These are phyloP conservation scores for Talaromyces verruculosus DNA, from an alignment of 2,329 filamentous ascomycete species.

Conservation along the genomic window DNA sequence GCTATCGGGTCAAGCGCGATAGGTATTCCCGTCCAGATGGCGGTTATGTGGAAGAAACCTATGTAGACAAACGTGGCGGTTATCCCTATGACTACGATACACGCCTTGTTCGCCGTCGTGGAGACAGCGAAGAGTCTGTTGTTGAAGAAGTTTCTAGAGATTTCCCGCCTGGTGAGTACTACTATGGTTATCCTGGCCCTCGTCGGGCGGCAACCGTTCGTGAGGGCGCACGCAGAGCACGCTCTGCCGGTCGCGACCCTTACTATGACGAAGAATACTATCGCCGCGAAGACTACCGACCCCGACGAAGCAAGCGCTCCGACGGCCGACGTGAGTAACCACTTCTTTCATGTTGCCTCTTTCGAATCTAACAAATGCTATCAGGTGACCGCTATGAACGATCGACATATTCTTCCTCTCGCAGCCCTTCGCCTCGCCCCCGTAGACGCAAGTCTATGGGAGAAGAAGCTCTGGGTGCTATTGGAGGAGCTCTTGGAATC, in stretches of 20 bases:
- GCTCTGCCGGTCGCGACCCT: slow-evolving; percentile 36
- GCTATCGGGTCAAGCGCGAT: slow-evolving; percentile 32
- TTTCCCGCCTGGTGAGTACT: slow-evolving; percentile 69
- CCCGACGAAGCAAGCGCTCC: slow-evolving; percentile 45
- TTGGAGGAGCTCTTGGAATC: slow-evolving; percentile 56
- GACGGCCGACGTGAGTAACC: slow-evolving; percentile 43
- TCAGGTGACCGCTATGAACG: slow-evolving; percentile 34
- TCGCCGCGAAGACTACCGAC: slow-evolving; percentile 43
- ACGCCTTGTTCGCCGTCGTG: slow-evolving; percentile 35
- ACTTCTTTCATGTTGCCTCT: neutral
- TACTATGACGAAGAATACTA: slow-evolving; percentile 37
- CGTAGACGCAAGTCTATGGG: slow-evolving; percentile 49
- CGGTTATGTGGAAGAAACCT: slow-evolving; percentile 32
- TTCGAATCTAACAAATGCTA: neutral
- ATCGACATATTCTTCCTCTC: slow-evolving; percentile 38
- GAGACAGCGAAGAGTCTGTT: slow-evolving; percentile 68
- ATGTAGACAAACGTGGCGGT: slow-evolving; percentile 28
- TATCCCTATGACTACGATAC: slow-evolving; percentile 22
- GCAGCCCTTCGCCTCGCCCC: slow-evolving; percentile 42
- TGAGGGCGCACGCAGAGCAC: slow-evolving; percentile 39
- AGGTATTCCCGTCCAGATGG: slow-evolving; percentile 31
- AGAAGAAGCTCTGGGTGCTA: slow-evolving; percentile 53
- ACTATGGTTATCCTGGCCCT: slow-evolving; percentile 31
- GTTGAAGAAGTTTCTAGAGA: slow-evolving; percentile 82
- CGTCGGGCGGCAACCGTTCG: slow-evolving; percentile 33